Conservation (phyloP, 192 early-diverging fungal species). For the Chytriomyces sp. region DNA sequence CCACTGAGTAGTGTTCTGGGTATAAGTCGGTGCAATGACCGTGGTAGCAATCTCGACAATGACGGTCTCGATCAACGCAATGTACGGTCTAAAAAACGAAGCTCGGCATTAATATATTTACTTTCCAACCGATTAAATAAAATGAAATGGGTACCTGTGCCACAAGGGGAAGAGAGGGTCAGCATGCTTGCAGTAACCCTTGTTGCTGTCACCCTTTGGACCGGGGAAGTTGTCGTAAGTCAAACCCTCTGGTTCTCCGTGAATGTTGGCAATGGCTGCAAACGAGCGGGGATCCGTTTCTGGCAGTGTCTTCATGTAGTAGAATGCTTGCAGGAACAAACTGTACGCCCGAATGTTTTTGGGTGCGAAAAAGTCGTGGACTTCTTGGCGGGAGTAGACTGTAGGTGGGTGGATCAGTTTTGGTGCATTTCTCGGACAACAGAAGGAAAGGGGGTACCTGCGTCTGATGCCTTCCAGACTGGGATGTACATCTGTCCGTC, state of each 20-base stretch:
- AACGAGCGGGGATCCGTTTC: constrained; percentile 16
- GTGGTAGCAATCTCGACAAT: constrained; percentile 3
- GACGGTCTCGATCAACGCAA: constrained; percentile 7
- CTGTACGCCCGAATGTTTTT: background rate
- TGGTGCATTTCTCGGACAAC: no score
- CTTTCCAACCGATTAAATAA: no score
- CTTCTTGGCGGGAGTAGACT: constrained; percentile 12
- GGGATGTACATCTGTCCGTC: no score
- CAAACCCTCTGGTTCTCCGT: constrained; percentile 1
- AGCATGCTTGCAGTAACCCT: constrained; percentile 4
- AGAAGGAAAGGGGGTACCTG: no score
- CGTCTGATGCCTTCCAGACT: no score
- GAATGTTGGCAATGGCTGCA: background rate
- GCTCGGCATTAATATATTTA: no score
- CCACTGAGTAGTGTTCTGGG: constrained; percentile 9
- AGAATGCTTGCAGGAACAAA: constrained; percentile 17
- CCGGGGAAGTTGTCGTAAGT: constrained; percentile 5
- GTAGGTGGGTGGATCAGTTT: no score
- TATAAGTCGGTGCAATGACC: constrained; percentile 4
- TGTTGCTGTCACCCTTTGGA: constrained; percentile 3
- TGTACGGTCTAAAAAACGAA: constrained; percentile 5
- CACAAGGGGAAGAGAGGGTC: constrained; percentile 11
- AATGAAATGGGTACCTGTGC: constrained; percentile 5
- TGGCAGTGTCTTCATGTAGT: background rate
- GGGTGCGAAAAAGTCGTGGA: constrained; percentile 4